phyloP scores from a whole-genome alignment of 148 eudicot species.

The Rhododendron henanense region DNA sequence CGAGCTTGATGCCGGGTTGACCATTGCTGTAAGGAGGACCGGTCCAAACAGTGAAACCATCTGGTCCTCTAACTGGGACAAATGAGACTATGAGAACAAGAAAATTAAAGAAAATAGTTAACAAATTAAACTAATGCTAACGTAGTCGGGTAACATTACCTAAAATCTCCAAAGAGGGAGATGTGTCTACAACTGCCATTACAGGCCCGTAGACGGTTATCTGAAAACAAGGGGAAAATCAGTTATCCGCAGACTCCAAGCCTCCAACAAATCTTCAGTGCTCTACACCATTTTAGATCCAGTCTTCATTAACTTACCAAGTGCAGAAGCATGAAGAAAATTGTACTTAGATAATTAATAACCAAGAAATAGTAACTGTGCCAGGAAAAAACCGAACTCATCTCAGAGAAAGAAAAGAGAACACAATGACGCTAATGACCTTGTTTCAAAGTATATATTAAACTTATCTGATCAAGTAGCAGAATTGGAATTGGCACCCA shows the following conservation, averaged over 20 bases:
- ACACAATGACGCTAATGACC: neutral
- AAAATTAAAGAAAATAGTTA: neutral
- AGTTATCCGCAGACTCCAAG: neutral
- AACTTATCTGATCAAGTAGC: neutral
- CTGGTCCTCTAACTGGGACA: conserved; percentile 64
- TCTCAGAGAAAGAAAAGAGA: neutral
- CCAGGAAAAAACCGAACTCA: neutral
- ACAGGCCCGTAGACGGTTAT: neutral
- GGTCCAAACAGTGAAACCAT: conserved; percentile 62
- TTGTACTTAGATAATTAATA: neutral
- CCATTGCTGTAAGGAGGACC: conserved; percentile 80
- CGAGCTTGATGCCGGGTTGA: conserved; percentile 59
- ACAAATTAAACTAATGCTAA: neutral
- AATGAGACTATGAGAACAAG: conserved; percentile 7
- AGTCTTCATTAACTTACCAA: neutral
- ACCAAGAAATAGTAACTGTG: neutral
- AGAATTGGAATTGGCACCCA: neutral
- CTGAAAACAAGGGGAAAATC: neutral
- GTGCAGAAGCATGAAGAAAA: neutral
- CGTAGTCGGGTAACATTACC: conserved; percentile 19
- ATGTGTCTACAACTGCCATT: conserved; percentile 45
- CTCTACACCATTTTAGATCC: neutral
- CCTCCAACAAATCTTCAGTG: neutral
- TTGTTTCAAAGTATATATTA: neutral
- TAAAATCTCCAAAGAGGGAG: conserved; percentile 57